Percentiles rank a stretch among this genome's conserved stretches.
These are phyloP conservation scores for Graphiopsis chlorocephala DNA, from an alignment of 2,329 filamentous ascomycete species.

Conservation along the genomic window DNA sequence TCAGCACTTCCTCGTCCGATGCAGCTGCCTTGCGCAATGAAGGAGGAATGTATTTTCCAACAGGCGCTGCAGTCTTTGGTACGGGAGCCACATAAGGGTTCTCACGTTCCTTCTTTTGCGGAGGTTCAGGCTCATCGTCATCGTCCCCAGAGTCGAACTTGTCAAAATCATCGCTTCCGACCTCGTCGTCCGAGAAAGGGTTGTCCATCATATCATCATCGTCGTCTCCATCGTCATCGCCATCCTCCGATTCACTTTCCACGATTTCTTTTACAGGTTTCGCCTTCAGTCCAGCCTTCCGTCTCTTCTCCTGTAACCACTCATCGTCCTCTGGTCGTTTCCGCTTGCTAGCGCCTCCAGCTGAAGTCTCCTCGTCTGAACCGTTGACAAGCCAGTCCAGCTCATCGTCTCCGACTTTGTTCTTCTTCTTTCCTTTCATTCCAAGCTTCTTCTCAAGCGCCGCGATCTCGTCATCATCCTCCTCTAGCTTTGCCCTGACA, in stretches of 20 bases:
- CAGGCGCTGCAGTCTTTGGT: conserved; percentile 37
- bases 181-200: conserved; percentile 35
- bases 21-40: conserved; percentile 67
- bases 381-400: conserved; percentile 74
- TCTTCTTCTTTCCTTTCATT: conserved; percentile 72
- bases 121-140: conserved; percentile 26
- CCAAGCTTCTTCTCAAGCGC: conserved; percentile 85
- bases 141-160: conserved; percentile 35
- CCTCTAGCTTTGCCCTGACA: conserved; percentile 56
- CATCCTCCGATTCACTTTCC: conserved; percentile 22
- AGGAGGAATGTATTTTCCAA: conserved; percentile 82
- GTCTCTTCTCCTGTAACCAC: conserved; percentile 58
- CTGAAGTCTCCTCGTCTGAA: conserved; percentile 46
- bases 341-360: conserved; percentile 50
- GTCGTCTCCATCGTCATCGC: conserved; percentile 36
- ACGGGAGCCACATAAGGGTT: conserved; percentile 85
- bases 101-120: conserved; percentile 58
- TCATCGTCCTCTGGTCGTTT: conserved; percentile 58
- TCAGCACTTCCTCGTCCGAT: conserved; percentile 64
- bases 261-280: conserved; percentile 28
- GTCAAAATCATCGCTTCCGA: conserved; percentile 30
- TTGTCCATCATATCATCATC: conserved; percentile 39
- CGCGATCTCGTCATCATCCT: conserved; percentile 87
- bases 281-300: conserved; percentile 44
- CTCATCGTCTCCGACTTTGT: conserved; percentile 78